Conservation (phyloP, 768 basidiomycete species). For the Trametes cinnabarina region DNA sequence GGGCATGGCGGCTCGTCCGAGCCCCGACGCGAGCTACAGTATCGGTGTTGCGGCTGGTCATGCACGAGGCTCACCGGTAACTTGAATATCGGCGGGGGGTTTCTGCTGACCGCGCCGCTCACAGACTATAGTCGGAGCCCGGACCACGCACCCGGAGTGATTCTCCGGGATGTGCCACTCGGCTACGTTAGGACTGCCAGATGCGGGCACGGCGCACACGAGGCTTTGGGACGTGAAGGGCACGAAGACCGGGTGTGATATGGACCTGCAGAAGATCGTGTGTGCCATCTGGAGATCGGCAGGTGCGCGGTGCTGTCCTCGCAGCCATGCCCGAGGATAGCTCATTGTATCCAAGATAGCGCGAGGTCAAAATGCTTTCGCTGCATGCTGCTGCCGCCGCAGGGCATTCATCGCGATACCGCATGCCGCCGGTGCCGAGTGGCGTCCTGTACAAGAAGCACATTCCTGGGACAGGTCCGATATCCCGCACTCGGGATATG, state of each 20-base stretch:
- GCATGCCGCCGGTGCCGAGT: neutral
- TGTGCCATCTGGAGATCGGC: neutral
- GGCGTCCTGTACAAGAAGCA: neutral
- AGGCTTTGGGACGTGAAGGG: neutral
- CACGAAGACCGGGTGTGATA: neutral
- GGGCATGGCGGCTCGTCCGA: neutral
- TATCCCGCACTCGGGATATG: neutral
- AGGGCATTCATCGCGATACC: neutral
- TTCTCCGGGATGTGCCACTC: slow-evolving; percentile 3
- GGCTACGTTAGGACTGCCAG: neutral
- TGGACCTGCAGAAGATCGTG: neutral
- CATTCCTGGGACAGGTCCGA: neutral
- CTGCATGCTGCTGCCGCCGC: neutral
- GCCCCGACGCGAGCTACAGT: no score
- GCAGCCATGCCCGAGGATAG: neutral
- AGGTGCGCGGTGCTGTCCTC: neutral
- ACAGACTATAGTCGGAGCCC: neutral
- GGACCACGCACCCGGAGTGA: neutral
- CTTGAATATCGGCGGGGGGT: neutral
- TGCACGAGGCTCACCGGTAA: neutral
- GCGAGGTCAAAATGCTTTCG: neutral
- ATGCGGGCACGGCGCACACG: neutral
- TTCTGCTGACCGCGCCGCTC: neutral
- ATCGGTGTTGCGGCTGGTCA: neutral
- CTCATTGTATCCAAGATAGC: neutral